These are phyloP conservation scores for Misopates orontium DNA, from an alignment of 257 asterid species.

Conservation along the genomic window DNA sequence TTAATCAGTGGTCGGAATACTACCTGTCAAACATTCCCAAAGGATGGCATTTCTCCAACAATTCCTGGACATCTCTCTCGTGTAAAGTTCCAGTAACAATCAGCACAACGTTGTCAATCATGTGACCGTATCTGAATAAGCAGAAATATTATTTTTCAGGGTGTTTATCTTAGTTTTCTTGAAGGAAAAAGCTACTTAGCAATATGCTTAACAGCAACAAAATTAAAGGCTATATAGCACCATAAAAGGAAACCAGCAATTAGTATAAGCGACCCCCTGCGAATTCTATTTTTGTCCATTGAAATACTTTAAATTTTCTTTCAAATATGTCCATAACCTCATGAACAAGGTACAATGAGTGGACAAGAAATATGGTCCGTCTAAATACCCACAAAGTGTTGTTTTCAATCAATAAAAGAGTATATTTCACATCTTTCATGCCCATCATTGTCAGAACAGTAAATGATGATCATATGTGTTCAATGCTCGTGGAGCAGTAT, in stretches of 20 bases:
- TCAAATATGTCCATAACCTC: background rate
- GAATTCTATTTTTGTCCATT: background rate
- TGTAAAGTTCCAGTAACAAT: conserved; percentile 95
- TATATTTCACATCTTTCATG: conserved; percentile 4
- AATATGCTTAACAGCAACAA: background rate
- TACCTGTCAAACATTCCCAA: conserved; percentile 98
- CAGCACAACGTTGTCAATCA: conserved; percentile 92
- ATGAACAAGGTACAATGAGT: background rate
- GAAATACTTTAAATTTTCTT: background rate
- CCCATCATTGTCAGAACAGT: background rate
- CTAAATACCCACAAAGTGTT: background rate
- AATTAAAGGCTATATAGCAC: conserved; percentile 2
- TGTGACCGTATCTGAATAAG: conserved; percentile 77
- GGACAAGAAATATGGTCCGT: background rate
- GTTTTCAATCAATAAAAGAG: no score
- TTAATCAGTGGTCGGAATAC: background rate
- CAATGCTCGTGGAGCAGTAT: background rate
- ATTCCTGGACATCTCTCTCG: conserved; percentile 92
- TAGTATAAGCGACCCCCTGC: background rate
- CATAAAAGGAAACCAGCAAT: background rate
- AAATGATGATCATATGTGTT: background rate
- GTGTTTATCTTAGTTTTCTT: background rate
- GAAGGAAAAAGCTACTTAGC: conserved; percentile 1
- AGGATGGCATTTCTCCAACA: conserved; percentile 95
- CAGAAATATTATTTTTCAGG: conserved; percentile 17